Conservation (phyloP, 2,329 filamentous ascomycete species). For the Exophiala spinifera region DNA sequence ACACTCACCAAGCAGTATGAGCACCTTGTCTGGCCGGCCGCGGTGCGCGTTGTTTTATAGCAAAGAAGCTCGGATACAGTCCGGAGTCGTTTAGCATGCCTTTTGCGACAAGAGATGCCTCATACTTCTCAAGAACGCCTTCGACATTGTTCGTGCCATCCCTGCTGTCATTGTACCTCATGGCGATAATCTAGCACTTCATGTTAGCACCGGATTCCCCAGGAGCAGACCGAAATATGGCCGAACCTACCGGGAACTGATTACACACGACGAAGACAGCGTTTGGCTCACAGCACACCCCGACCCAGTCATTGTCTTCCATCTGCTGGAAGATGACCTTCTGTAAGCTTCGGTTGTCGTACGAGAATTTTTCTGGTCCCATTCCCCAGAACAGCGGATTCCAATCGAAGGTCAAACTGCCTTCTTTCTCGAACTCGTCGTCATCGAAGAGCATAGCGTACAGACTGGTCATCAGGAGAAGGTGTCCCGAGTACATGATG, state of each 20-base stretch:
- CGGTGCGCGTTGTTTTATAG: slow-evolving; percentile 31
- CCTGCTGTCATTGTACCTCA: slow-evolving; percentile 38
- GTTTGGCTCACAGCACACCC: slow-evolving; percentile 47
- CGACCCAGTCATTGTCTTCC: slow-evolving; percentile 40
- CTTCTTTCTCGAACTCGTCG: slow-evolving; percentile 38
- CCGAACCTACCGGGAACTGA: slow-evolving; percentile 40
- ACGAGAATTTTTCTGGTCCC: slow-evolving; percentile 37
- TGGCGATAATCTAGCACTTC: slow-evolving; percentile 35
- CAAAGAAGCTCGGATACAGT: slow-evolving; percentile 30
- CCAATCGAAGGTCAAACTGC: slow-evolving; percentile 39
- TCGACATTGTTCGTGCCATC: slow-evolving; percentile 35
- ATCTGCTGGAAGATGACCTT: slow-evolving; percentile 37
- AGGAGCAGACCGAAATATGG: too few relatives aligned
- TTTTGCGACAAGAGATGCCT: slow-evolving; percentile 35
- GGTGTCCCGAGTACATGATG: slow-evolving; percentile 44
- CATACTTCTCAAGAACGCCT: slow-evolving; percentile 39
- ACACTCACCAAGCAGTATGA: slow-evolving; percentile 32
- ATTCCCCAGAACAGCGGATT: slow-evolving; percentile 41
- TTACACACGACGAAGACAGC: slow-evolving; percentile 38
- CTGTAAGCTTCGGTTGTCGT: slow-evolving; percentile 36
- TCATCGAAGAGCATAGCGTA: slow-evolving; percentile 46
- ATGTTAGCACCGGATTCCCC: background rate
- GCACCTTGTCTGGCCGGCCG: slow-evolving; percentile 25
- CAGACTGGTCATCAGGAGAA: slow-evolving; percentile 40
- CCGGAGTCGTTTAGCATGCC: slow-evolving; percentile 32